Percentiles rank a stretch among this genome's conserved stretches.
Evolutionary conservation across 2,329 filamentous ascomycete species (phyloP).

Genomic region (Erysiphe pulchra): DNA sequence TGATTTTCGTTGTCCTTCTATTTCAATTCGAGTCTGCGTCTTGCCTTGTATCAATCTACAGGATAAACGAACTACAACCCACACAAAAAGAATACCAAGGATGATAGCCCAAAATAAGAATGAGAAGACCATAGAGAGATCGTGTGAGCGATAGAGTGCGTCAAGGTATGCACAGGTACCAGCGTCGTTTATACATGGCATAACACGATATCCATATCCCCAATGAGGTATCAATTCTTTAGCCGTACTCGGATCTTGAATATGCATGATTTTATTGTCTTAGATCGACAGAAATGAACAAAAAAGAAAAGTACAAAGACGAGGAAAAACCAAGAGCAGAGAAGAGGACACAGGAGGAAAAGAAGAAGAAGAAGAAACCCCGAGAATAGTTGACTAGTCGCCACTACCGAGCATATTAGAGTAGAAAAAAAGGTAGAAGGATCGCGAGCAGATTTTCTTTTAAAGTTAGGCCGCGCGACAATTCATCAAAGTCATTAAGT

Average conservation of each 20-base stretch:
- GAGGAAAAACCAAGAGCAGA: too few relatives aligned
- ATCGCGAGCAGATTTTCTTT: too few relatives aligned
- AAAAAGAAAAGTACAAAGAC: too few relatives aligned
- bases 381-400: too few relatives aligned
- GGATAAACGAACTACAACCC: constrained; percentile 15
- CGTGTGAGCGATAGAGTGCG: constrained; percentile 26
- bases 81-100: constrained; percentile 12
- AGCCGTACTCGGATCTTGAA: neutral
- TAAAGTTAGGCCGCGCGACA: too few relatives aligned
- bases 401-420: too few relatives aligned
- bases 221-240: neutral
- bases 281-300: too few relatives aligned
- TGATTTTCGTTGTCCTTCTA: constrained; percentile 2
- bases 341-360: too few relatives aligned
- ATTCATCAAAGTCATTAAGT: too few relatives aligned
- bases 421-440: too few relatives aligned
- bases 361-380: too few relatives aligned
- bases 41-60: constrained; percentile 16
- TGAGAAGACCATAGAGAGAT: constrained; percentile 26
- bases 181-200: constrained; percentile 24
- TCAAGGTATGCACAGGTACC: constrained; percentile 33
- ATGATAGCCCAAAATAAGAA: constrained; percentile 30
- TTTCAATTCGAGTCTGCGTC: constrained; percentile 2
- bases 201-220: neutral
- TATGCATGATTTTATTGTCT: too few relatives aligned